phyloP scores from a whole-genome alignment of 345 rosid genomes.

The Heritiera littoralis region DNA sequence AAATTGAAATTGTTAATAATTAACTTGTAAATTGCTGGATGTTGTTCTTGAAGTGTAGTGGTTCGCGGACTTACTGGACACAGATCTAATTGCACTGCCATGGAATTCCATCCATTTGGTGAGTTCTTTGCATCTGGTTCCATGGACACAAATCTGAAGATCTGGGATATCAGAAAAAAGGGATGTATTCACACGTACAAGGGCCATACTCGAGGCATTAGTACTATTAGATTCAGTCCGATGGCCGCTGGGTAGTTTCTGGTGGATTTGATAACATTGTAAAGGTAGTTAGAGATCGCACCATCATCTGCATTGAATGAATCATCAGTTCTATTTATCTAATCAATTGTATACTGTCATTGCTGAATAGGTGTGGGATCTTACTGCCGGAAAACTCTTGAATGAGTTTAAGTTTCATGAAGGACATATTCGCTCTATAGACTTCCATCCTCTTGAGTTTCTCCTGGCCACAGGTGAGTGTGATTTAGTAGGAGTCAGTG shows the following conservation, averaged over 20 bases:
- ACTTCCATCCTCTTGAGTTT: conserved; percentile 96
- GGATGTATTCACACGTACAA: conserved; percentile 95
- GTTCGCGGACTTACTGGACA: conserved; percentile 97
- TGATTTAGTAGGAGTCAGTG: neutral
- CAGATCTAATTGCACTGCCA: conserved; percentile 83
- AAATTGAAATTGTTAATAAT: neutral
- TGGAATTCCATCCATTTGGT: conserved; percentile 97
- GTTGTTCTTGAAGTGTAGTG: conserved; percentile 96
- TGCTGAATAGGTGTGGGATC: conserved; percentile 72
- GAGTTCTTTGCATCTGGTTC: conserved; percentile 98
- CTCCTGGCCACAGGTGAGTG: conserved; percentile 91
- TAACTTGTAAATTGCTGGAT: conserved; percentile 43
- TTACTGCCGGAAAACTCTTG: conserved; percentile 96
- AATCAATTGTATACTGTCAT: conserved; percentile 1
- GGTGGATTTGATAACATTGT: conserved; percentile 94
- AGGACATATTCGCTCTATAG: conserved; percentile 76
- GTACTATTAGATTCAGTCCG: conserved; percentile 87
- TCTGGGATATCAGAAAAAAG: conserved; percentile 96
- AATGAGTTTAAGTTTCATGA: conserved; percentile 96
- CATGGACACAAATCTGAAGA: conserved; percentile 66
- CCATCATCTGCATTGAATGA: neutral
- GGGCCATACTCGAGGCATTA: conserved; percentile 82
- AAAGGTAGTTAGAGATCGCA: conserved; percentile 55
- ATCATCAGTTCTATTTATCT: neutral
- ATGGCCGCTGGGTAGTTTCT: conserved; percentile 99